Base-by-base conservation (phyloP, 495 filamentous ascomycete species). In the Hyaloscypha hepaticicola region DNA sequence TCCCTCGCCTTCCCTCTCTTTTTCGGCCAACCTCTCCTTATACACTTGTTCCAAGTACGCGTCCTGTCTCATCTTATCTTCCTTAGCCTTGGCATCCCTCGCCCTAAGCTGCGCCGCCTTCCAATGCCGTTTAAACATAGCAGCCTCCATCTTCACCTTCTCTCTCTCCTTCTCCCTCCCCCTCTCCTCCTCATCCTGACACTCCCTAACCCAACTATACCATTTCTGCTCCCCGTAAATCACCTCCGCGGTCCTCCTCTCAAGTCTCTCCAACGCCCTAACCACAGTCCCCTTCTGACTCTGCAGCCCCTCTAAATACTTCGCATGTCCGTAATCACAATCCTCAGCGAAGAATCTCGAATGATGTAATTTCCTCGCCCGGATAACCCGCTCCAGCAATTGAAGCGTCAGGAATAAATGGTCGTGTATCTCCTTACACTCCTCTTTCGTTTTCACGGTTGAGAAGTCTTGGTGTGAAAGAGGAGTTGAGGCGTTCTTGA, bases 351-450 rank as follows among this genome's bases (percentile, higher is more conserved):
- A 84, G 64, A 84, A 84, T 58, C 80, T 80, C 58, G 73, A 78
- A 67, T 83, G 82, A 66, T 85, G 82, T 51, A 82, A 70, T 66
- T 80, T 82, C 21, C 81, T 75, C 3, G 81, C 82, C 25, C 75
- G 69, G 58, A 84, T 81, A 16, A 83, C 83, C 61, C 79, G 75
- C 22, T 79, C 76, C 1, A 83, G 69, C 3, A 85, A 69, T 38
- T 76, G 76, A 65, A 79, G 76, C 48, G 76, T 76, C 58, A 72
- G 57, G 48, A 77, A 77, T 0, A 83, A 70, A 62, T 80, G 75
- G 6, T 64, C 60, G 65, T 83, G 76, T 33, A 84, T 64, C 52
- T 82, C 73, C 7, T 71, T 66, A 22, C 83, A 70, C 9, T 72
- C 64, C 2, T 61, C 61, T 61, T 82, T 73, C 19, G 73, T 71